Evolutionary conservation across 1,284 basidiomycete genomes (phyloP).

Genomic region (Irpex sp.): DNA sequence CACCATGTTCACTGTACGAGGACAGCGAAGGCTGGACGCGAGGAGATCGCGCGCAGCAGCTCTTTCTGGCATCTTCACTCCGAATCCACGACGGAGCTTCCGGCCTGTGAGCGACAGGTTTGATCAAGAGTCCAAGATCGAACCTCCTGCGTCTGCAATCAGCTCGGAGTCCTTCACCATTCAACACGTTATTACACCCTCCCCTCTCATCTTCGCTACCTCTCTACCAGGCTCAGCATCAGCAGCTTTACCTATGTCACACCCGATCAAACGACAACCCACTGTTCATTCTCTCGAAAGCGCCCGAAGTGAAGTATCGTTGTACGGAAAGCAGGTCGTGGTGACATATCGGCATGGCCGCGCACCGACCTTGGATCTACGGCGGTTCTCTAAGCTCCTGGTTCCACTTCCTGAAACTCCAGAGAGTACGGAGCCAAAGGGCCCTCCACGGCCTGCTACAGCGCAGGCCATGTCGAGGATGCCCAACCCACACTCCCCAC

Average conservation of each 20-base stretch:
- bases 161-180: not conserved
- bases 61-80: not conserved
- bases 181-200: not conserved
- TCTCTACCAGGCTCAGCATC: not conserved
- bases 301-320: not conserved
- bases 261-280: not conserved
- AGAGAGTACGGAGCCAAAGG: slow-evolving; percentile 8
- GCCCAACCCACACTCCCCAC: not conserved
- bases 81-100: not conserved
- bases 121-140: not conserved
- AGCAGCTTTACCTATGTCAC: not conserved
- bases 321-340: slow-evolving; percentile 44
- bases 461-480: not conserved
- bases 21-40: not conserved
- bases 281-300: slow-evolving; percentile 16
- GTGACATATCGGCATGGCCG: slow-evolving; percentile 44
- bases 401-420: slow-evolving; percentile 31
- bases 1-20: slow-evolving; percentile 15
- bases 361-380: slow-evolving; percentile 57
- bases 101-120: not conserved
- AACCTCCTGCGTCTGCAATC: not conserved
- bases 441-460: not conserved
- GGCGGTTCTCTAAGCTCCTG: slow-evolving; percentile 50
- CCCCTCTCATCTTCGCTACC: slow-evolving; percentile 6
- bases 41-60: not conserved